Conservation (phyloP, 2,329 filamentous ascomycete species). For the Lachnellula cervina region DNA sequence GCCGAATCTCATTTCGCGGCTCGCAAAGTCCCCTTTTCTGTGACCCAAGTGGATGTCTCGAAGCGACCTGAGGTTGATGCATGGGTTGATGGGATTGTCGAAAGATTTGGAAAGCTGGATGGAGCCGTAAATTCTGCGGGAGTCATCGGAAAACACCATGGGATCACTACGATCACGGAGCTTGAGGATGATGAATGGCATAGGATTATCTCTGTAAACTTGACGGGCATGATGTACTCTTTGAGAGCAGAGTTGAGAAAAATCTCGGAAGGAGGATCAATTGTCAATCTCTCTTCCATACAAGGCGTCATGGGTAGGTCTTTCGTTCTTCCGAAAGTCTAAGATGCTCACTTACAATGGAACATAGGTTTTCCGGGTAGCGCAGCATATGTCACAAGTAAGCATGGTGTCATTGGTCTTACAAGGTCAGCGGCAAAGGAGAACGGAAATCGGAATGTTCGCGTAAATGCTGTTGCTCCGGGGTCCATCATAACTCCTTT, state of each 20-base stretch:
- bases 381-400: slow-evolving; percentile 35
- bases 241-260: slow-evolving; percentile 36
- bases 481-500: slow-evolving; percentile 47
- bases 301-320: slow-evolving; percentile 42
- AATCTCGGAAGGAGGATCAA: slow-evolving; percentile 35
- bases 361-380: slow-evolving; percentile 28
- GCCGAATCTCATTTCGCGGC: slow-evolving; percentile 31
- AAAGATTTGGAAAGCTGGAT: slow-evolving; percentile 34
- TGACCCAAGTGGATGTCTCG: slow-evolving; percentile 33
- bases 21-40: slow-evolving; percentile 19
- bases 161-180: slow-evolving; percentile 26
- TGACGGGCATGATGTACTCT: slow-evolving; percentile 36
- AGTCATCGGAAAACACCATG: slow-evolving; percentile 32
- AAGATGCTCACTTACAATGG: slow-evolving; percentile 31
- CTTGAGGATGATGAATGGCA: slow-evolving; percentile 36
- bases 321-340: slow-evolving; percentile 5
- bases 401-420: slow-evolving; percentile 38
- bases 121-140: slow-evolving; percentile 50
- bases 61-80: slow-evolving; percentile 29
- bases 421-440: slow-evolving; percentile 37
- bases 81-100: slow-evolving; percentile 35
- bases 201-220: slow-evolving; percentile 35
- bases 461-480: slow-evolving; percentile 28
- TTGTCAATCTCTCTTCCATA: slow-evolving; percentile 42
- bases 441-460: slow-evolving; percentile 37